Percentiles rank a stretch among this genome's conserved stretches.
Evolutionary conservation across 495 filamentous ascomycete genomes (phyloP).

Genomic region (Thermochaetoides thermophila): DNA sequence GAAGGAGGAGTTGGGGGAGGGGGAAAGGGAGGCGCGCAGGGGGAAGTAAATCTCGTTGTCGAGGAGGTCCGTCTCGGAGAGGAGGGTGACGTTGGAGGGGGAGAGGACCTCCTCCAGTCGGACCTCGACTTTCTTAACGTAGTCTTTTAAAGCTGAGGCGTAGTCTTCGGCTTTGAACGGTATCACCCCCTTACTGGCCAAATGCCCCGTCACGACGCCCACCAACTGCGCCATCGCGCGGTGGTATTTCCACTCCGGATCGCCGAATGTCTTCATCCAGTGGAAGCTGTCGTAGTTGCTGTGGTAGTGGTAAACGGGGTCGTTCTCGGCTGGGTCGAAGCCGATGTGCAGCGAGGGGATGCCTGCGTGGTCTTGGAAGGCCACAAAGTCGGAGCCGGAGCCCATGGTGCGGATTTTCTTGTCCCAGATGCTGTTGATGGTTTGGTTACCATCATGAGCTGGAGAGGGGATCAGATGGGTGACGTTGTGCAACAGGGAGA

Average conservation of each 20-base stretch:
- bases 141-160: conserved; percentile 44
- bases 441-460: conserved; percentile 77
- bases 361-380: conserved; percentile 86
- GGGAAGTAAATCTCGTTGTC: conserved; percentile 31
- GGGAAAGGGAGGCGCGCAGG: conserved; percentile 35
- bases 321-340: conserved; percentile 41
- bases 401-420: conserved; percentile 52
- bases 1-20: conserved; percentile 18
- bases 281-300: conserved; percentile 88
- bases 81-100: conserved; percentile 17
- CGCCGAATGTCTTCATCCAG: conserved; percentile 73
- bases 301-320: conserved; percentile 60
- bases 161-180: conserved; percentile 67
- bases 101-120: conserved; percentile 32
- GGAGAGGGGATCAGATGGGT: conserved; percentile 61
- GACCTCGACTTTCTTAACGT: conserved; percentile 51
- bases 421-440: conserved; percentile 63
- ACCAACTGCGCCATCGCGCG: conserved; percentile 64
- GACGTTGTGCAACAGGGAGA: conserved; percentile 57
- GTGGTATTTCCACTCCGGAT: conserved; percentile 77
- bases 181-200: conserved; percentile 65
- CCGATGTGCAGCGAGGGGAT: conserved; percentile 74
- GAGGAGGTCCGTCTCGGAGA: background rate
- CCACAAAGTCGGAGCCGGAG: conserved; percentile 74
- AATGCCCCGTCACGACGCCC: conserved; percentile 61